phyloP scores from a whole-genome alignment of 495 filamentous ascomycete species.

The Elaphomyces granulatus region DNA sequence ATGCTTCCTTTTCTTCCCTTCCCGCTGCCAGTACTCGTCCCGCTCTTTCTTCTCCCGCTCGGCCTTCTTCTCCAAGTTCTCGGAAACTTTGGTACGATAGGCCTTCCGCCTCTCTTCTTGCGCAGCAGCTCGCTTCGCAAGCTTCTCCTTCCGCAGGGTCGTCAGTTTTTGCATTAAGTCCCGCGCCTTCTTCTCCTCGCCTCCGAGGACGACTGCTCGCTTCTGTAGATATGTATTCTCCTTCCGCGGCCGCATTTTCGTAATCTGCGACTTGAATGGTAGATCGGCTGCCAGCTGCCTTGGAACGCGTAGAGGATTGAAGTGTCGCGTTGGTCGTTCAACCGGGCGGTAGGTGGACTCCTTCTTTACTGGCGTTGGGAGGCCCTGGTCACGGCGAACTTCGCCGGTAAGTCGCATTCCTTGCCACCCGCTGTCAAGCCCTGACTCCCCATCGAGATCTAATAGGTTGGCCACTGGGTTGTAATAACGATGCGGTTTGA shows the following conservation, averaged over 20 bases:
- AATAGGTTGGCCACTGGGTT: slow-evolving; percentile 92
- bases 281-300: slow-evolving; percentile 69
- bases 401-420: slow-evolving; percentile 92
- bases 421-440: slow-evolving; percentile 46
- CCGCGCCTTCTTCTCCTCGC: slow-evolving; percentile 77
- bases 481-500: slow-evolving; percentile 90
- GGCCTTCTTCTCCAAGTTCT: slow-evolving; percentile 64
- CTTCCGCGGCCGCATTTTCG: slow-evolving; percentile 60
- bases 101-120: slow-evolving; percentile 72
- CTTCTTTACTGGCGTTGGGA: slow-evolving; percentile 61
- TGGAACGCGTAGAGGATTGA: slow-evolving; percentile 88
- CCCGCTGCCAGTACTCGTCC: slow-evolving; percentile 82
- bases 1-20: slow-evolving; percentile 84
- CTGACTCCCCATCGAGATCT: slow-evolving; percentile 22
- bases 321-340: slow-evolving; percentile 67
- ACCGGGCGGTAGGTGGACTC: slow-evolving; percentile 74
- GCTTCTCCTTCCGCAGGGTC: slow-evolving; percentile 81
- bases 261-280: slow-evolving; percentile 86
- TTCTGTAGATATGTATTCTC: slow-evolving; percentile 86
- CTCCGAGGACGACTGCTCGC: slow-evolving; percentile 69
- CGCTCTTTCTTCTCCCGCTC: slow-evolving; percentile 79
- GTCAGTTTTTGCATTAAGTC: slow-evolving; percentile 89
- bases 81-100: slow-evolving; percentile 61
- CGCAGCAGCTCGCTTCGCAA: slow-evolving; percentile 60
- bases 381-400: slow-evolving; percentile 59